Evolutionary conservation across 2,329 filamentous ascomycete species (phyloP), one percentile per base, ranked within the genome.

Genomic region (Exophiala alcalophila): DNA sequence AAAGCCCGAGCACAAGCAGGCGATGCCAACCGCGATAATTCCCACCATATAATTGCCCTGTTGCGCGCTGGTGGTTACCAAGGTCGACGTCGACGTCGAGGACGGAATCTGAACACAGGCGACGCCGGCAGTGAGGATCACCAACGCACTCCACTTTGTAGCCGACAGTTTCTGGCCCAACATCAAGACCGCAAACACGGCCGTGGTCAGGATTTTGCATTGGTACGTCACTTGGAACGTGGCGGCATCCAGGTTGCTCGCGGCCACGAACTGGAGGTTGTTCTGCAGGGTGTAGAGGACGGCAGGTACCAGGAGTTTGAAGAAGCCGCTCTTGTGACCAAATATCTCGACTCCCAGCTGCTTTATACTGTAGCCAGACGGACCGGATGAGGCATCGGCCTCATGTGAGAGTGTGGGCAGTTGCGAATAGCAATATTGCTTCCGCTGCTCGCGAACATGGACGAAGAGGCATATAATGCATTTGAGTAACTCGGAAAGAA

Each of bases 171-270:
- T 76, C 44, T 85, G 77, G 10, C 82, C 80, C 11, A 97, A 73
- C 61, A 97, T 74, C 3, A 80, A 65, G 29, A 94, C 83, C 49
- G 86, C 91, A 65, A 95, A 95, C 19, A 96, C 65, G 2, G 92
- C 90, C 0, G 88, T 92, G 2, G 86, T 87, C 50, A 96, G 76
- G 52, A 97, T 92, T 77, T 96, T 96, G 45, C 96, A 73, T 66
- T 98, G 91, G 62, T 92, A 94, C 15, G 92, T 80, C 44, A 95
- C 83, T 65, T 96, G 89, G 61, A 95, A 97, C 40, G 91, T 88
- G 5, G 92, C 88, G 0, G 90, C 86, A 59, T 94, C 88, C 56
- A 97, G 66, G 54, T 97, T 96, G 48, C 86, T 86, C 7, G 96
- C 80, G 1, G 89, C 91, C 36, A 94, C 78, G 60, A 95, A 98